Evolutionary conservation across 306 rosid species (phyloP), one percentile per base, ranked within the genome.

Genomic region (Sesbania bispinosa): DNA sequence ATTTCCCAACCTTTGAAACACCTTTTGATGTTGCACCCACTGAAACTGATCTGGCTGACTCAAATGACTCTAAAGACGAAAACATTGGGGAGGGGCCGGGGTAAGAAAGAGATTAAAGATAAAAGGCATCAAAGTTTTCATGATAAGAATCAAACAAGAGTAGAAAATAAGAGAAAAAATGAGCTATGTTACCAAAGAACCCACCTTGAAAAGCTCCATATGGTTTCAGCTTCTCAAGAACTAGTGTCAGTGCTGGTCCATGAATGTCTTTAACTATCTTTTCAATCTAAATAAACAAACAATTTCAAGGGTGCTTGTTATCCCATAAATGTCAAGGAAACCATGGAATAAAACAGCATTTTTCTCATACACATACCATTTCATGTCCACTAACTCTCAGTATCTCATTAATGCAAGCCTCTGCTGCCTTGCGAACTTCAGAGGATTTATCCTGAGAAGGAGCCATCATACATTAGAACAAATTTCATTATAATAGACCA

Each of bases 381-480:
- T 95, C 99, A 51, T 78, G 96, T 67, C 87, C 93, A 80, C 89
- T 82, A 74, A 86, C 99, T 83, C 96, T 92, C 78, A 92, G 36
- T 79, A 95, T 85, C 86, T 92, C 99, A 73, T 75, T 77, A 76
- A 95, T 75, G 78, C 97, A 95, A 58, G 90, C 64, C 81, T 95
- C 97, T 11, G 99, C 96, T 18, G 96, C 96, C 87, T 95, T 95
- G 65, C 99, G 99, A 72, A 95, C 96, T 84, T 95, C 99, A 1
- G 96, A 89, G 1, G 99, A 92, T 89, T 95, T 95, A 82, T 95
- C 99, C 99, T 95, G 67, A 38, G 48, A 78, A 13, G 50, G 52
- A 77, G 62, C 24, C 80, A 64, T 15, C 57, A 68, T 29, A 42
- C 69, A 72, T 57, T 81, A 48, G 6, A 47, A 62, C 41, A 47